These are phyloP conservation scores for Chionographis japonica DNA, from an alignment of 106 monocot genomes.

Conservation along the genomic window DNA sequence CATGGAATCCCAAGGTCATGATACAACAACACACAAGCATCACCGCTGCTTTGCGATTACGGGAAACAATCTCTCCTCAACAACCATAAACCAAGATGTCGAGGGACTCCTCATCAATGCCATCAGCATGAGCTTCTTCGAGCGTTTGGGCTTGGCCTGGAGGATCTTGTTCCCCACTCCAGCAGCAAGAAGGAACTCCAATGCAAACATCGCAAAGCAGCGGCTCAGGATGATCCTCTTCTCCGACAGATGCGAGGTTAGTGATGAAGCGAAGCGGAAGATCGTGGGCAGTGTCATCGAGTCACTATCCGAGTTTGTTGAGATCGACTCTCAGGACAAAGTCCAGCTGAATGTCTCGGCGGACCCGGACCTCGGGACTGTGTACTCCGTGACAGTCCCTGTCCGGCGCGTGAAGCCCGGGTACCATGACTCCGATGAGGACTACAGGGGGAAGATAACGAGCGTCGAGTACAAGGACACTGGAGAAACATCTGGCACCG, in stretches of 20 bases:
- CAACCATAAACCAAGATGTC: conserved; percentile 30
- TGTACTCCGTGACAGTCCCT: conserved; percentile 84
- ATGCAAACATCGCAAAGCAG: conserved; percentile 87
- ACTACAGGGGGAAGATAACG: conserved; percentile 60
- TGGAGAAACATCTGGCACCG: conserved; percentile 60
- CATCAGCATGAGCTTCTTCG: conserved; percentile 71
- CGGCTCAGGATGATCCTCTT: conserved; percentile 94
- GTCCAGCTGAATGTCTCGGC: conserved; percentile 84
- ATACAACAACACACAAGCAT: background rate
- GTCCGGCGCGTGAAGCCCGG: conserved; percentile 80
- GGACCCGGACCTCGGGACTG: conserved; percentile 72
- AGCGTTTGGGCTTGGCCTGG: conserved; percentile 79
- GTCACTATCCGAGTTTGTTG: conserved; percentile 87
- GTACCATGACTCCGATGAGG: conserved; percentile 79
- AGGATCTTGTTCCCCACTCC: conserved; percentile 67
- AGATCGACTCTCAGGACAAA: conserved; percentile 89
- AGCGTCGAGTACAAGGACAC: conserved; percentile 68
- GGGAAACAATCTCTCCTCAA: conserved; percentile 9
- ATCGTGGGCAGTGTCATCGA: conserved; percentile 67
- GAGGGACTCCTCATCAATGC: conserved; percentile 59
- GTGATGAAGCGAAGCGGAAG: conserved; percentile 88
- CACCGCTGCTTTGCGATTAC: conserved; percentile 7
- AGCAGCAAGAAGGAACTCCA: conserved; percentile 34
- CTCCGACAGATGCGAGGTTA: conserved; percentile 88
- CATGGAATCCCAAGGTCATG: background rate